Evolutionary conservation across 2,329 filamentous ascomycete species (phyloP).

Genomic region (Monosporascus ibericus): DNA sequence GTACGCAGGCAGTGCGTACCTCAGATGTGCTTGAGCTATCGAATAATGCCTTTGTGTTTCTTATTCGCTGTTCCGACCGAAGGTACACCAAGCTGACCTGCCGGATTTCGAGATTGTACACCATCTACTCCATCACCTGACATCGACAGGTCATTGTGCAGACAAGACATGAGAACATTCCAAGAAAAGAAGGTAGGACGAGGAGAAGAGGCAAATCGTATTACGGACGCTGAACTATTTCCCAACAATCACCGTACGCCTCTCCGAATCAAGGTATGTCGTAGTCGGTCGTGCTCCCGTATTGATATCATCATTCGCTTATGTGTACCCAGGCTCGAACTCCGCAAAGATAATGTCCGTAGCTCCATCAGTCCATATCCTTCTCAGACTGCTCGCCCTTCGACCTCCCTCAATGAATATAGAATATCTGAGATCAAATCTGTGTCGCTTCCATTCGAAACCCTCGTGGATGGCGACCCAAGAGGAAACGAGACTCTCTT

Average conservation of each 20-base stretch:
- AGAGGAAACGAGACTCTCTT: not conserved
- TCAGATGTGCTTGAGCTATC: no score
- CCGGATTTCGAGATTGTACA: no score
- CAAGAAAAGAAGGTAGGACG: not conserved
- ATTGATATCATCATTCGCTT: not conserved
- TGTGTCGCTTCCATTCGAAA: no score
- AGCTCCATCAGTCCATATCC: not conserved
- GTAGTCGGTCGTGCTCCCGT: not conserved
- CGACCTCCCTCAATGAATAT: not conserved
- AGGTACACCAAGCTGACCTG: no score
- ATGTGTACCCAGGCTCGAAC: not conserved
- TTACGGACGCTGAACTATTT: not conserved
- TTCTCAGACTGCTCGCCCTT: not conserved
- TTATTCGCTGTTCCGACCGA: no score
- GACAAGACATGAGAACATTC: not conserved
- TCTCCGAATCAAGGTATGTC: not conserved
- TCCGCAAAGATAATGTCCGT: not conserved
- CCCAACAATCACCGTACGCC: not conserved
- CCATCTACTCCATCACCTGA: not conserved
- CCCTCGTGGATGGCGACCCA: no score
- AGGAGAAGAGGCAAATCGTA: not conserved
- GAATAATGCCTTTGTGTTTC: no score
- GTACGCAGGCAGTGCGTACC: no score
- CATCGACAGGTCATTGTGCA: not conserved
- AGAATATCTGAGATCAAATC: not conserved